Percentiles rank a stretch among this genome's conserved stretches.
Evolutionary conservation across 345 rosid species (phyloP).

Genomic region (Streptanthus diversifolius): DNA sequence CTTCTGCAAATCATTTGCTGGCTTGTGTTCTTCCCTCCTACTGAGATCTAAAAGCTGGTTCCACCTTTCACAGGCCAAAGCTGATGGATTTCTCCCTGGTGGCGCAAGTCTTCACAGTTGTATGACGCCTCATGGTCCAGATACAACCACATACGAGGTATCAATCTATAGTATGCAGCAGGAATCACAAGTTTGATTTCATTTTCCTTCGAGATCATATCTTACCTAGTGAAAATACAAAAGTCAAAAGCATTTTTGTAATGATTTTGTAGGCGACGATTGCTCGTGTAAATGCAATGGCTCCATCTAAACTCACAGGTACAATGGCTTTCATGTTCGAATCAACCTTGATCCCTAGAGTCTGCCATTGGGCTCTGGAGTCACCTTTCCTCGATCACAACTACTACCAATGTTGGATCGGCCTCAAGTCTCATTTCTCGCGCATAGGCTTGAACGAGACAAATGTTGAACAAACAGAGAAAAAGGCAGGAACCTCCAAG

Average conservation of each 20-base stretch:
- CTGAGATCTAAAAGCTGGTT: neutral
- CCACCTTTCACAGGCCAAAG: constrained; percentile 66
- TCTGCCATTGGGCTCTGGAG: constrained; percentile 81
- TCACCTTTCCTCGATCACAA: constrained; percentile 65
- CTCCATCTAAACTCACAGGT: constrained; percentile 57
- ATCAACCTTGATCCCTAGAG: constrained; percentile 80
- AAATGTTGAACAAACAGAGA: neutral
- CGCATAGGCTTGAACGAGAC: constrained; percentile 24
- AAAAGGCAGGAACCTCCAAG: constrained; percentile 6
- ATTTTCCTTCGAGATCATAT: neutral
- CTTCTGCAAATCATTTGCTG: neutral
- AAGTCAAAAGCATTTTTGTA: neutral
- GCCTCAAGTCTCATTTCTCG: constrained; percentile 80
- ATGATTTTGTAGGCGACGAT: constrained; percentile 54
- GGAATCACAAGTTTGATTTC: constrained; percentile 2
- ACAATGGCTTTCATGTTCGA: constrained; percentile 99
- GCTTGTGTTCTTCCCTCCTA: neutral
- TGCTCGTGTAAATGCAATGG: constrained; percentile 55
- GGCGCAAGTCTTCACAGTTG: constrained; percentile 96
- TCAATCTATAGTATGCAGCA: neutral
- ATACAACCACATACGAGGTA: constrained; percentile 88
- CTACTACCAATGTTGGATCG: constrained; percentile 95
- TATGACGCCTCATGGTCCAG: constrained; percentile 99
- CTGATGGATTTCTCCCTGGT: constrained; percentile 91
- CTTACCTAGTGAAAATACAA: neutral